Conservation (phyloP, 2,329 filamentous ascomycete genomes). For the Cercospora beticola region DNA sequence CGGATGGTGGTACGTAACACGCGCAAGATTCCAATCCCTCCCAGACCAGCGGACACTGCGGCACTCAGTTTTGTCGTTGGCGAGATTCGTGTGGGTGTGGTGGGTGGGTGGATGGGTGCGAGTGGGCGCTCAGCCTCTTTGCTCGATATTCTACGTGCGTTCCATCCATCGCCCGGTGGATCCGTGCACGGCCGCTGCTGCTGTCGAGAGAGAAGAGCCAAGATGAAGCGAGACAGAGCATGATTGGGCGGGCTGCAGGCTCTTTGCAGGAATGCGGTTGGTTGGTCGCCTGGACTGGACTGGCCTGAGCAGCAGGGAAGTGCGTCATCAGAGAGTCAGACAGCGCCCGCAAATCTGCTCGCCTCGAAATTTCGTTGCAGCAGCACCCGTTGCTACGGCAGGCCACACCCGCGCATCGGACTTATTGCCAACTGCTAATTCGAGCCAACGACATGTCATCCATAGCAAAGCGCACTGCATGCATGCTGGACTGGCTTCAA, state of each 20-base stretch:
- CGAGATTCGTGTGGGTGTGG: too few species aligned
- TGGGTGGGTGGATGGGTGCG: too few species aligned
- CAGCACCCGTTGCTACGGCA: slow-evolving; percentile 5
- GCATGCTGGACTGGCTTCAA: not conserved
- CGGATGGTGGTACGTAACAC: too few species aligned
- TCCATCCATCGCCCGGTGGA: not conserved
- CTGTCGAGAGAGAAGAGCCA: not conserved
- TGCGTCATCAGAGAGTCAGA: not conserved
- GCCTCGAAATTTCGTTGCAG: slow-evolving; percentile 10
- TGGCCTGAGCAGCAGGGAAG: not conserved
- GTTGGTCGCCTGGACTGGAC: not conserved
- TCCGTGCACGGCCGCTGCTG: not conserved
- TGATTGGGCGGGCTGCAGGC: not conserved
- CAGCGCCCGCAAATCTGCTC: not conserved
- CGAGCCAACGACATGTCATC: slow-evolving; percentile 14
- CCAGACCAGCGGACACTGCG: too few species aligned
- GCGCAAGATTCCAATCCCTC: too few species aligned
- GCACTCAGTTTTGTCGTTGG: too few species aligned
- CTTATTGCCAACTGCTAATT: not conserved
- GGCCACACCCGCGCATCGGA: slow-evolving; percentile 4
- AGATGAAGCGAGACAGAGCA: not conserved
- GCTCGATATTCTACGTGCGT: not conserved
- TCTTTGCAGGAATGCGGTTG: not conserved
- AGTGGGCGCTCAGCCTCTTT: not conserved
- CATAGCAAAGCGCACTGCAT: not conserved